phyloP scores from a whole-genome alignment of 805 yeast genomes.

The Hanseniaspora thailandica region DNA sequence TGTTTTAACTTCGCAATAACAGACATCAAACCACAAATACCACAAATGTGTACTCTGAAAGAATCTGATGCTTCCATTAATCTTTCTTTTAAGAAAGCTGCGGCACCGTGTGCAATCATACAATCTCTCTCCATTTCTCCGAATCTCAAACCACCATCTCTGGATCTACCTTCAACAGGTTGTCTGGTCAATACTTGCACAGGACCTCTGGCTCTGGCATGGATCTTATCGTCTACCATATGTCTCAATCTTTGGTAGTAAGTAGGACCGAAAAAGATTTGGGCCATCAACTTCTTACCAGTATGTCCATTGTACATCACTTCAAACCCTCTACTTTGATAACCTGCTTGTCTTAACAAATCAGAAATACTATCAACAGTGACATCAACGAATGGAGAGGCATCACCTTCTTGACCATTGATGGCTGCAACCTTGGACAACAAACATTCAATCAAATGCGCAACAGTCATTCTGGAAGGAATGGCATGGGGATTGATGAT shows the following conservation, averaged over 20 bases:
- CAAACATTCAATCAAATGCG: slow-evolving; percentile 96
- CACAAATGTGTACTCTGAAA: slow-evolving; percentile 95
- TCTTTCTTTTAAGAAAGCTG: slow-evolving; percentile 93
- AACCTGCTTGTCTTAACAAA: slow-evolving; percentile 86
- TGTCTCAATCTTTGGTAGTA: slow-evolving; percentile 97
- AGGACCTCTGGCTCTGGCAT: slow-evolving; percentile 98
- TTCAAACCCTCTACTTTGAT: slow-evolving; percentile 96
- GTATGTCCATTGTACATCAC: slow-evolving; percentile 98
- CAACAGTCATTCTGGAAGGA: slow-evolving; percentile 99
- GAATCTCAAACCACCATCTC: slow-evolving; percentile 98
- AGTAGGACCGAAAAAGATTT: slow-evolving; percentile 98
- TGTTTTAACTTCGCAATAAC: slow-evolving; percentile 96
- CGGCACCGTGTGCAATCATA: slow-evolving; percentile 99
- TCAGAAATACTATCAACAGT: slow-evolving; percentile 95
- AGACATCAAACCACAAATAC: slow-evolving; percentile 95
- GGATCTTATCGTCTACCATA: slow-evolving; percentile 98
- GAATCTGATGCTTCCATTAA: slow-evolving; percentile 99
- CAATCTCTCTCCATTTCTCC: slow-evolving; percentile 99
- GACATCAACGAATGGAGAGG: slow-evolving; percentile 96
- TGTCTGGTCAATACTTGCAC: slow-evolving; percentile 95
- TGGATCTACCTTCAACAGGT: slow-evolving; percentile 97
- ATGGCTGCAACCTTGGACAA: slow-evolving; percentile 88
- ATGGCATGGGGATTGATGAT: slow-evolving; percentile 98
- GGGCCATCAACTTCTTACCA: slow-evolving; percentile 95
- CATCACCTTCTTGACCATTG: slow-evolving; percentile 97